A percentile compares a stretch with the other conserved stretches of the same genome.
phyloP scores from a whole-genome alignment of 2,329 filamentous ascomycete species.

The Alternaria arborescens region DNA sequence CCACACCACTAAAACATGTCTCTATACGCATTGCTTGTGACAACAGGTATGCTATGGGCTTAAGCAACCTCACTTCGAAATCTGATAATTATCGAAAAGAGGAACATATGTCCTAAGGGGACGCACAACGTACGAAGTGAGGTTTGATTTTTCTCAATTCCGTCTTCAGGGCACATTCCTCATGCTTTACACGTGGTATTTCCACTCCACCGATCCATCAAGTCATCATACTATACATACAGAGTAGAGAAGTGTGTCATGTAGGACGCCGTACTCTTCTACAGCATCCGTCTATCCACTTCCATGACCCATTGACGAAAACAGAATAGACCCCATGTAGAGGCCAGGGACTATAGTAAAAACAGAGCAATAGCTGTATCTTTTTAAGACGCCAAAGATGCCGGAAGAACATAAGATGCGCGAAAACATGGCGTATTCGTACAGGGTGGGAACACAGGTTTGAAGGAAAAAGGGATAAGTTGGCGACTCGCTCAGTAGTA shows the following conservation, averaged over 20 bases:
- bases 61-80: not conserved
- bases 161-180: not conserved
- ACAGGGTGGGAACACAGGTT: conserved; percentile 17
- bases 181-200: conserved; percentile 14
- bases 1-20: not conserved
- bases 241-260: conserved; percentile 40
- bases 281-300: conserved; percentile 27
- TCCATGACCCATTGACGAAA: conserved; percentile 23
- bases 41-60: not conserved
- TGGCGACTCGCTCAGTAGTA: conserved; percentile 67
- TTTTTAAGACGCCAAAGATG: conserved; percentile 49
- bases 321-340: conserved; percentile 13
- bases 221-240: conserved; percentile 32
- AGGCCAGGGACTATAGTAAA: conserved; percentile 9
- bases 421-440: conserved; percentile 25
- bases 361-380: conserved; percentile 8
- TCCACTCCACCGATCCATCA: conserved; percentile 12
- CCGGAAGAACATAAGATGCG: conserved; percentile 28
- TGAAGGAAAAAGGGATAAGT: conserved; percentile 6
- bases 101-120: no score
- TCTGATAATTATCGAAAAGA: not conserved
- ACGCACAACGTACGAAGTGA: not conserved
- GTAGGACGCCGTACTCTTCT: conserved; percentile 19
- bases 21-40: not conserved
- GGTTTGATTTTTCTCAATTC: not conserved